Conservation (phyloP, 2,329 filamentous ascomycete genomes). For the Myriosclerotinia scirpicola region DNA sequence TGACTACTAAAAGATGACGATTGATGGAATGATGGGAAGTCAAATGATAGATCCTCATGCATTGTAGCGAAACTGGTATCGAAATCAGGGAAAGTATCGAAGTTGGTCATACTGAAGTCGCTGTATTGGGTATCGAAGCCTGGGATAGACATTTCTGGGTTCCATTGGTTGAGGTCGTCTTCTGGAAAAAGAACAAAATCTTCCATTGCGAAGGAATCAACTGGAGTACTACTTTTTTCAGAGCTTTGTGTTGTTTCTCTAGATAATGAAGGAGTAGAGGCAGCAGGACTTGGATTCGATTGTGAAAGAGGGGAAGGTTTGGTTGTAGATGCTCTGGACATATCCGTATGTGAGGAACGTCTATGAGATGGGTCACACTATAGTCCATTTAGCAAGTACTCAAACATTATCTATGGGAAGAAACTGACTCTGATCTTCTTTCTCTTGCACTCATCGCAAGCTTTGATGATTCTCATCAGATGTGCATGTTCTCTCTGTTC, state of each 20-base stretch:
- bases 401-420: neutral
- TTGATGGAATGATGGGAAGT: constrained; percentile 28
- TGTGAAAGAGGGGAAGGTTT: constrained; percentile 28
- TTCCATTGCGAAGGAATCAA: constrained; percentile 33
- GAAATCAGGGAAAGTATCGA: constrained; percentile 29
- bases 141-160: constrained; percentile 28
- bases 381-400: constrained; percentile 25
- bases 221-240: constrained; percentile 26
- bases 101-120: constrained; percentile 35
- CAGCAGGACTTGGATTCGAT: constrained; percentile 27
- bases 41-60: constrained; percentile 23
- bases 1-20: constrained; percentile 23
- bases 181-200: constrained; percentile 40
- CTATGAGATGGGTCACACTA: constrained; percentile 40
- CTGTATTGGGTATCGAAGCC: constrained; percentile 28
- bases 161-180: constrained; percentile 31
- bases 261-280: constrained; percentile 26
- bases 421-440: constrained; percentile 57
- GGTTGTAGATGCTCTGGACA: constrained; percentile 32
- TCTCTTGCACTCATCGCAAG: constrained; percentile 60
- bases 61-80: constrained; percentile 11
- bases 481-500: constrained; percentile 67
- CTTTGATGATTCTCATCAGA: constrained; percentile 66
- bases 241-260: constrained; percentile 26
- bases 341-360: constrained; percentile 30